These are phyloP conservation scores for Aspergillus fumigatiaffinis DNA, from an alignment of 2,329 filamentous ascomycete species.

Conservation along the genomic window DNA sequence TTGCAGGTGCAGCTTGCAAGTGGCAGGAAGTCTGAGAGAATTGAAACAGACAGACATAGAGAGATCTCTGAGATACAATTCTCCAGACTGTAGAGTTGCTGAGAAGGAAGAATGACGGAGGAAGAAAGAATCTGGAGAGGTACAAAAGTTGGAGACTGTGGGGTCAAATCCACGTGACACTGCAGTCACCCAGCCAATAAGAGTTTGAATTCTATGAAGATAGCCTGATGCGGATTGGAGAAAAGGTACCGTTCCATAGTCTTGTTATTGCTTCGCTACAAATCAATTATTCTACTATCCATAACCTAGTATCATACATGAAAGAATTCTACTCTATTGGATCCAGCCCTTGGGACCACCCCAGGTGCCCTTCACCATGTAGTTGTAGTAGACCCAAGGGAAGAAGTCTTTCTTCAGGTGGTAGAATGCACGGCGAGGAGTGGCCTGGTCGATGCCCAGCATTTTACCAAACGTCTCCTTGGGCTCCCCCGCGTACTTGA, in stretches of 20 bases:
- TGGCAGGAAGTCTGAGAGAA: neutral
- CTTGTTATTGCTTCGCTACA: neutral
- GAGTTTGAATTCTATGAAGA: too few relatives aligned
- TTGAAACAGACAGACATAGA: neutral
- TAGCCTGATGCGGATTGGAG: neutral
- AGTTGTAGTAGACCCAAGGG: conserved; percentile 61
- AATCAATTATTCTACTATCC: neutral
- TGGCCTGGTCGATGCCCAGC: conserved; percentile 56
- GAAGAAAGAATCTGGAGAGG: neutral
- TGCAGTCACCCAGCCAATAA: too few relatives aligned
- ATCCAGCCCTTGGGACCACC: conserved; percentile 55
- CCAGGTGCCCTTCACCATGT: conserved; percentile 61
- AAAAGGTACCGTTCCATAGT: too few relatives aligned
- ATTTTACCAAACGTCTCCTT: conserved; percentile 58
- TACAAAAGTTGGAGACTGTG: neutral
- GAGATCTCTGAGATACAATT: neutral
- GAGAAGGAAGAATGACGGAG: neutral
- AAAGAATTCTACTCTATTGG: neutral
- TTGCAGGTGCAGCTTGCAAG: neutral
- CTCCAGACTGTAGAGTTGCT: neutral
- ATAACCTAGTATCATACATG: neutral
- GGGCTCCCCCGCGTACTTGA: conserved; percentile 60
- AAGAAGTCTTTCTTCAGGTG: conserved; percentile 65
- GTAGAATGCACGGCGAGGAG: conserved; percentile 56
- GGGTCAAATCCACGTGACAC: neutral